Base-by-base conservation (phyloP, 1,284 basidiomycete species). In the Tilletiopsis washingtonensis region DNA sequence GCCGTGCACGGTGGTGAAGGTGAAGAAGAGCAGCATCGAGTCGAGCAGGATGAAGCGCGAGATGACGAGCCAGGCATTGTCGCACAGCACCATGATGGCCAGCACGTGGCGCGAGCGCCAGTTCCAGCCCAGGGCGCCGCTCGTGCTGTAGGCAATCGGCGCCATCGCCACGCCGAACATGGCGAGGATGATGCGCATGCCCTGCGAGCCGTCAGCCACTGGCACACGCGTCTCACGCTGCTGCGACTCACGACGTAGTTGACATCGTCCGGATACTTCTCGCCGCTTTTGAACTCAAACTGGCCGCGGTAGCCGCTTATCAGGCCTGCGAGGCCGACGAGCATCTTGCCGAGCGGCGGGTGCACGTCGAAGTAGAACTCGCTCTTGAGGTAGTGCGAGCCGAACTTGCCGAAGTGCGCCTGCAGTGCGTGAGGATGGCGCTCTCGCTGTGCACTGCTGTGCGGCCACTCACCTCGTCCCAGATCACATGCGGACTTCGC, bases 11-110 rank as follows among this genome's bases (percentile, higher is more conserved):
- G 91, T 93, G 67, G 88, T 85, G 77, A 96, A 91, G 24, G 93
- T 98, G 78, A 98, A 98, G 80, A 91, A 94, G 40, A 98, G 79
- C 11, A 98, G 78, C 89, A 98, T 96, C 24, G 93, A 91, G 74
- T 98, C 93, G 68, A 98, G 80, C 46, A 98, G 82, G 75, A 98
- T 93, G 75, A 98, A 98, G 17, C 93, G 82, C 40, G 91, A 94
- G 72, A 97, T 98, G 67, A 84, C 86, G 47, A 96, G 77, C 91
- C 91, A 97, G 60, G 86, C 91, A 59, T 96, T 83, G 77, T 97
- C 93, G 91, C 61, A 57, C 17, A 98, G 78, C 17, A 93, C 88
- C 88, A 97, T 97, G 49, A 97, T 74, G 0, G 93, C 86, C 27
- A 93, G 86, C 54, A 96, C 76, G 77, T 98, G 93, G 60, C 86